Conservation (phyloP, 805 yeast genomes). For the Candida silvicultrix region DNA sequence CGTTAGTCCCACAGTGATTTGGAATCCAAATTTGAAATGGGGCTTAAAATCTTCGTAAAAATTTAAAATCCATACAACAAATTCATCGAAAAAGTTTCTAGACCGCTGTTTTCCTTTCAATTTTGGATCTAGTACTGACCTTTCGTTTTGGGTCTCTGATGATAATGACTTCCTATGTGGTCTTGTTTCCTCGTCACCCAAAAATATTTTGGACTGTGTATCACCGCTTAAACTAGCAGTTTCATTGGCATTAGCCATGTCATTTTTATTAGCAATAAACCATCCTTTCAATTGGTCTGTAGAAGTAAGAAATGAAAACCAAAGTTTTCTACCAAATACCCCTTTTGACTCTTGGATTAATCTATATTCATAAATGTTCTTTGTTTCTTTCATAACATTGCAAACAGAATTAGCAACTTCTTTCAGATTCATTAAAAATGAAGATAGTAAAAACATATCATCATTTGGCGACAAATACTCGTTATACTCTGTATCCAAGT, state of each 20-base stretch:
- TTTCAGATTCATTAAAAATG: constrained; percentile 41
- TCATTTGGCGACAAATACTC: constrained; percentile 37
- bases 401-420: constrained; percentile 29
- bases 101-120: neutral
- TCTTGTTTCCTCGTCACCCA: constrained; percentile 1
- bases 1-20: constrained; percentile 38
- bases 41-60: constrained; percentile 17
- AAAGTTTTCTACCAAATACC: constrained; percentile 30
- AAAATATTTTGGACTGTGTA: constrained; percentile 4
- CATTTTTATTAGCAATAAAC: constrained; percentile 22
- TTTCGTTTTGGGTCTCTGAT: neutral
- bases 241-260: constrained; percentile 23
- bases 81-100: neutral
- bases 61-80: neutral
- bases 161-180: neutral
- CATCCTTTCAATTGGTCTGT: constrained; percentile 29
- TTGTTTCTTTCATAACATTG: constrained; percentile 25
- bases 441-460: constrained; percentile 42
- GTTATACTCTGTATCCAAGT: constrained; percentile 18
- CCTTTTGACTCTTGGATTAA: constrained; percentile 27
- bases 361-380: constrained; percentile 25
- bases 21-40: constrained; percentile 40
- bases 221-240: constrained; percentile 30
- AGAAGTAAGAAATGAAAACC: constrained; percentile 36
- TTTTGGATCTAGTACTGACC: neutral